A percentile compares a stretch with the other conserved stretches of the same genome.
phyloP scores from a whole-genome alignment of 177 flowering plant genomes.

The Telopea speciosissima region DNA sequence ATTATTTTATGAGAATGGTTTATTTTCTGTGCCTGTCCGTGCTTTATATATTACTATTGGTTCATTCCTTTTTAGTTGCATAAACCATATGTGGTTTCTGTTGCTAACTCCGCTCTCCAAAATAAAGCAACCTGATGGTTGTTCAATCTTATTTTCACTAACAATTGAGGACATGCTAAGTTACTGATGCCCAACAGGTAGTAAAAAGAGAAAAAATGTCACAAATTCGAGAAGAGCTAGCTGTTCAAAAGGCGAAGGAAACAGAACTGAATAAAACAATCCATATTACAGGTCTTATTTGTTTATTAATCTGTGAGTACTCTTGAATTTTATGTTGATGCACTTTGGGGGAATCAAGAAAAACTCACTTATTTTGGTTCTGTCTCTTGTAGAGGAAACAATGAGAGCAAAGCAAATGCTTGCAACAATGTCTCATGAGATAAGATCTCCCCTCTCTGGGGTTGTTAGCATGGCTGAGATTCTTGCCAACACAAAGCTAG shows the following conservation, averaged over 20 bases:
- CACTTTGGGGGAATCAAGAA: background rate
- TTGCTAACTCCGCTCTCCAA: no score
- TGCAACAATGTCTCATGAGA: conserved; percentile 99
- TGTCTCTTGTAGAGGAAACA: conserved; percentile 72
- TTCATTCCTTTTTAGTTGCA: no score
- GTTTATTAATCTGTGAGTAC: background rate
- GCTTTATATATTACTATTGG: no score
- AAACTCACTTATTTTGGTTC: background rate
- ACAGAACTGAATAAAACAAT: conserved; percentile 93
- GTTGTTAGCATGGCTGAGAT: conserved; percentile 95
- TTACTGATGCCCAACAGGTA: conserved; percentile 42
- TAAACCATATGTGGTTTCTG: no score
- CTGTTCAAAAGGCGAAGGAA: conserved; percentile 94
- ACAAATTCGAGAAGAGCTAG: conserved; percentile 82
- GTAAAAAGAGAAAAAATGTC: conserved; percentile 89
- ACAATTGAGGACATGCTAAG: background rate
- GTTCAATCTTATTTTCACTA: background rate
- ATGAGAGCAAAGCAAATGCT: conserved; percentile 98
- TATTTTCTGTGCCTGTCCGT: no score
- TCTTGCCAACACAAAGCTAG: conserved; percentile 66
- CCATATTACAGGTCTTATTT: conserved; percentile 71
- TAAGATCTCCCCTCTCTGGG: conserved; percentile 91
- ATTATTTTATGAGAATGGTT: no score
- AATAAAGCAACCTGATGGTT: background rate
- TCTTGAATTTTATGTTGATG: background rate